These are phyloP conservation scores for Saprolegnia diclina DNA, from an alignment of 352 stramenopile genomes.

Conservation along the genomic window DNA sequence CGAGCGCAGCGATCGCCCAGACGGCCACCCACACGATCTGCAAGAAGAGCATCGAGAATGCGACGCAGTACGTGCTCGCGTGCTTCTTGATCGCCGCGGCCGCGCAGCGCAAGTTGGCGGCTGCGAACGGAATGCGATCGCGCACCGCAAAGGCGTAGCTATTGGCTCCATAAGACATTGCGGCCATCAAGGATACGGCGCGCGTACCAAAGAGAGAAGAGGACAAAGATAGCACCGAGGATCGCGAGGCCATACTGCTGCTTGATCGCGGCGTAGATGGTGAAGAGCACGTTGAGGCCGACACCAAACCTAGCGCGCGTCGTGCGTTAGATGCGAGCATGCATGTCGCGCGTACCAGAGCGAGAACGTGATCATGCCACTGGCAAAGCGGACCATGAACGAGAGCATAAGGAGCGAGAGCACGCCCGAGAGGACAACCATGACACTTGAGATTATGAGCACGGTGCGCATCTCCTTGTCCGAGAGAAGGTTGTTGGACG, in stretches of 20 bases:
- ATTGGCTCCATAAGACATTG: slow-evolving; percentile 25
- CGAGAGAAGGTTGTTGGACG: slow-evolving; percentile 37
- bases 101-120: slow-evolving; percentile 87
- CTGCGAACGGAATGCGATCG: slow-evolving; percentile 91
- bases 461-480: slow-evolving; percentile 55
- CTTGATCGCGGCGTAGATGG: slow-evolving; percentile 62
- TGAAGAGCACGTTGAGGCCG: slow-evolving; percentile 53
- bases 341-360: slow-evolving; percentile 41
- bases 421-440: slow-evolving; percentile 54
- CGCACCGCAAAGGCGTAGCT: slow-evolving; percentile 76
- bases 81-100: slow-evolving; percentile 87
- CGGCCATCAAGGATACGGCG: background rate
- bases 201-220: slow-evolving; percentile 57
- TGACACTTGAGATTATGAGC: slow-evolving; percentile 45
- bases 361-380: slow-evolving; percentile 79
- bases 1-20: slow-evolving; percentile 83
- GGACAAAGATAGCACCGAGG: slow-evolving; percentile 49
- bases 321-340: background rate
- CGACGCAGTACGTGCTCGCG: slow-evolving; percentile 77
- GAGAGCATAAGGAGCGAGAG: slow-evolving; percentile 64
- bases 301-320: slow-evolving; percentile 55
- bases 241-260: slow-evolving; percentile 64
- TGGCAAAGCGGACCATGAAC: slow-evolving; percentile 70
- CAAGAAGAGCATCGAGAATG: slow-evolving; percentile 82
- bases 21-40: slow-evolving; percentile 87